Base-by-base conservation (phyloP, 2,329 filamentous ascomycete species). In the Aspergillus pseudoterreus region DNA sequence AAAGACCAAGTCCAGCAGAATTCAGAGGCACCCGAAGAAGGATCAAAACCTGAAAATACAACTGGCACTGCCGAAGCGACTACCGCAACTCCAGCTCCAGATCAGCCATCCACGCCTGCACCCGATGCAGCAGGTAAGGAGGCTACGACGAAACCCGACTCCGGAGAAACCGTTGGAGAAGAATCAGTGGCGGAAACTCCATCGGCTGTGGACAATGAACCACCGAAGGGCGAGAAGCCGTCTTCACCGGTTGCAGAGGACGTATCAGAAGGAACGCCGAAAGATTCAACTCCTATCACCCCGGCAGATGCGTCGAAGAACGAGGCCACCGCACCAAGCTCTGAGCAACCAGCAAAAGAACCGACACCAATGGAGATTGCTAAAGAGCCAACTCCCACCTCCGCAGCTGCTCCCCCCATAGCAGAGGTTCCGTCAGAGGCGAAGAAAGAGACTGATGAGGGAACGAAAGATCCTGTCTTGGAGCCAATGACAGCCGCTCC, bases 401-500 rank as follows among this genome's bases (percentile, higher is more conserved):
- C 35, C 9, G 27, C 27, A 17, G 35, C 35, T 15, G 15, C 35
- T 38, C 14, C 35, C 11, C 11, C 35, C n/a, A 11, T 38, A 14
- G 4, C 35, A n/a, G 14, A 38, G 15, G 35, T n/a, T 11, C 11
- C 35, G 5, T 3, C 35, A n/a, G 35, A 38, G n/a, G 35, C 4
- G 6, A 17, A 38, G 14, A 14, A 38, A 38, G 15, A 38, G 12
- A n/a, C 5, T 4, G 35, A 6, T 17, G 35, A 38, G 14, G 12
- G 8, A 38, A 38, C 15, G 9, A 49, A 56, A 50, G 46, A 45
- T 21, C 14, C 53, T 39, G 21, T 39, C 24, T 6, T 41, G 35
- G 33, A 50, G n/a, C 47, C 48, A 32, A 35, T 45, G 33, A 41
- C 51, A 49, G 42, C 45, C n/a, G 14, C 53, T 45, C 46, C 53